Conservation (phyloP, 169 alveolate species). For the Cryptosporidium xiaoi region DNA sequence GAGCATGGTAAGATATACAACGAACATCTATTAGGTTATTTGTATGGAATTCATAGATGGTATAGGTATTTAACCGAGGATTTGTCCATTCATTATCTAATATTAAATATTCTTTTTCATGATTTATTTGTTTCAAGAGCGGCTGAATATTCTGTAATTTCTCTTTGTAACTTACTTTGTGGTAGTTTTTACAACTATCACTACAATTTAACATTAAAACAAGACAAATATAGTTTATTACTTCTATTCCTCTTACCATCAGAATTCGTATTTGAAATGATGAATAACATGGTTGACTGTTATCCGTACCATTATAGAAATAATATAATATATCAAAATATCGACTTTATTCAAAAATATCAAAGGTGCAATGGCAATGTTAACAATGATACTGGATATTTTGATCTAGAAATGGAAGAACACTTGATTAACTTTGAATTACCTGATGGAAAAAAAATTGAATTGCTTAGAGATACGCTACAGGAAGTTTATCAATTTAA, state of each 20-base stretch:
- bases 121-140: slow-evolving; percentile 54
- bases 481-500: slow-evolving; percentile 38
- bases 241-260: slow-evolving; percentile 11
- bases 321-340: background rate
- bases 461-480: slow-evolving; percentile 41
- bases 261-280: slow-evolving; percentile 46
- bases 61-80: slow-evolving; percentile 40
- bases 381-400: background rate
- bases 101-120: slow-evolving; percentile 44
- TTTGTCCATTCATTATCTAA: slow-evolving; percentile 31
- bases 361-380: background rate
- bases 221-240: background rate
- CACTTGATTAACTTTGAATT: slow-evolving; percentile 33
- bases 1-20: background rate
- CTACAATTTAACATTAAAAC: too few species aligned
- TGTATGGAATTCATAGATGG: slow-evolving; percentile 67
- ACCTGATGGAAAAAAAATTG: slow-evolving; percentile 60
- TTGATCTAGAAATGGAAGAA: slow-evolving; percentile 16
- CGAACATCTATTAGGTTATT: slow-evolving; percentile 36
- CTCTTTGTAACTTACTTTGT: slow-evolving; percentile 27
- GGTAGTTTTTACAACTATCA: slow-evolving; percentile 6
- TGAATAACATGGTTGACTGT: background rate
- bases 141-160: slow-evolving; percentile 41
- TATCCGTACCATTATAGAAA: slow-evolving; percentile 28
- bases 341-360: slow-evolving; percentile 4